Conservation (phyloP, 768 basidiomycete genomes). For the Agrocybe pediades region DNA sequence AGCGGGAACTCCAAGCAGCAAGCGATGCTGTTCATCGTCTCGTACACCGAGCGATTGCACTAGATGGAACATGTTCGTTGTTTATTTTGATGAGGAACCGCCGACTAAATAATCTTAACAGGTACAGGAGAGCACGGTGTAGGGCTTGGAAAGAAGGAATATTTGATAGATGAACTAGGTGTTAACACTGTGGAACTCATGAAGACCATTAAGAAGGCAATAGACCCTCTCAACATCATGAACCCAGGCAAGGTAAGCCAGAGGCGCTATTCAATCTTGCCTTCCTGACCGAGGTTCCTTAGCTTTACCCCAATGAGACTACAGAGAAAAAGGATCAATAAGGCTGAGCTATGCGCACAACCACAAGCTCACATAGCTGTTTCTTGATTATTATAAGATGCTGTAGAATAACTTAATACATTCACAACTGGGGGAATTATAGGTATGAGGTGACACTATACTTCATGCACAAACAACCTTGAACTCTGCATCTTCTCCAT, state of each 20-base stretch:
- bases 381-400: no score
- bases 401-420: no score
- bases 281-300: neutral
- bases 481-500: constrained; percentile 60
- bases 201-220: constrained; percentile 77
- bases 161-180: constrained; percentile 83
- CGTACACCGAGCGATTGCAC: constrained; percentile 66
- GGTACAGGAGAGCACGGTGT: constrained; percentile 90
- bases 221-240: constrained; percentile 81
- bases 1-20: constrained; percentile 57
- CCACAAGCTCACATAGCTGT: no score
- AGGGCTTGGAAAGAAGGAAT: constrained; percentile 84
- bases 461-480: constrained; percentile 51
- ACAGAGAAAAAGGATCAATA: neutral
- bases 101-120: constrained; percentile 23
- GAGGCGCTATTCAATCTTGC: constrained; percentile 8
- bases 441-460: neutral
- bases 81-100: neutral
- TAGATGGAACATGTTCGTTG: constrained; percentile 73
- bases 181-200: constrained; percentile 80
- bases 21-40: constrained; percentile 68
- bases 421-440: no score
- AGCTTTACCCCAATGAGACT: constrained; percentile 36
- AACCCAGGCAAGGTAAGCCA: constrained; percentile 77
- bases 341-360: no score